phyloP scores from a whole-genome alignment of 306 rosid species.

The Vigna mungo region DNA sequence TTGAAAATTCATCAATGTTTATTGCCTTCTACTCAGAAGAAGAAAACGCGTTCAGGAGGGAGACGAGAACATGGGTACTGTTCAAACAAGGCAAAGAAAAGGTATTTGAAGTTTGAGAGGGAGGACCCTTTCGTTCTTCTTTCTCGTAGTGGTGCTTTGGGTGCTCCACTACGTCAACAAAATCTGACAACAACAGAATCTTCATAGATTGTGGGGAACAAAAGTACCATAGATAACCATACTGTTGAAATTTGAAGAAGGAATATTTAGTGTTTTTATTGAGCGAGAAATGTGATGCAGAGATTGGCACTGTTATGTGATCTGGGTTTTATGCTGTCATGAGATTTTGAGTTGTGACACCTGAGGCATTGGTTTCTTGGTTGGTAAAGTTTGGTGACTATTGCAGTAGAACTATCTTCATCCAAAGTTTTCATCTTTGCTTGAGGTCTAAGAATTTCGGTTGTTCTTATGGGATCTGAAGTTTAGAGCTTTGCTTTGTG shows the following conservation, averaged over 20 bases:
- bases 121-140: conserved; percentile 5
- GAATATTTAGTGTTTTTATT: neutral
- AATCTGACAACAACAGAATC: conserved; percentile 12
- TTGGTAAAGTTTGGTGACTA: conserved; percentile 33
- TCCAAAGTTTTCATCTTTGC: conserved; percentile 20
- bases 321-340: conserved; percentile 1
- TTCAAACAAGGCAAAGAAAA: conserved; percentile 15
- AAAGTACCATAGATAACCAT: neutral
- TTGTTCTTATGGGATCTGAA: neutral
- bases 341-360: neutral
- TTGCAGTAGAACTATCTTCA: conserved; percentile 31
- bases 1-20: conserved; percentile 36
- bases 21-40: conserved; percentile 30
- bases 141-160: neutral
- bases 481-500: conserved; percentile 24
- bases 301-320: conserved; percentile 1
- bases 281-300: neutral
- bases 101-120: conserved; percentile 30
- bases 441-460: neutral
- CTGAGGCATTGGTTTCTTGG: conserved; percentile 17
- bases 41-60: conserved; percentile 26
- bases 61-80: neutral
- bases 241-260: neutral
- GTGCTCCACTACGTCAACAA: conserved; percentile 6
- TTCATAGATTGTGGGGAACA: conserved; percentile 7